Evolutionary conservation across 129 eudicot genomes (phyloP), one percentile per base, ranked within the genome.

Genomic region (Artemisia annua): DNA sequence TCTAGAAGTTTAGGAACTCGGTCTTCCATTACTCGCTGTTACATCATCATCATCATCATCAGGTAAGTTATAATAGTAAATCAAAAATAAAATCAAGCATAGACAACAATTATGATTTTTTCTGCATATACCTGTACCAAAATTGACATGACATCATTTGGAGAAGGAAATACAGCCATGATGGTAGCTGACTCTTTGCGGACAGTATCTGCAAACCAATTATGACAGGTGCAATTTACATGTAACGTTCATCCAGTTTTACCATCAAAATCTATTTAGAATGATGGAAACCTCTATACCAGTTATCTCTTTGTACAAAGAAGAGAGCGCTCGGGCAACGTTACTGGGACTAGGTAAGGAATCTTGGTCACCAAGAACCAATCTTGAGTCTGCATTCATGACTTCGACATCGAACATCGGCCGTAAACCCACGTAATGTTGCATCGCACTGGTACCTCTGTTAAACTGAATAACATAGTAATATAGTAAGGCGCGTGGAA

Each of bases 391-490:
- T 76, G 79, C 88, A 86, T 87, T 95, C 99, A 90, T 91, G 61
- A 95, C 92, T 84, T 95, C 99, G 76, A 95, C 86, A 69, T 90
- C 97, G 66, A 95, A 95, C 99, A 95, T 95, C 17, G 99, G 99
- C 26, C 91, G 91, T 75, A 92, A 78, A 63, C 97, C 99, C 72
- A 95, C 97, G 57, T 95, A 95, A 59, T 95, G 99, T 85, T 95
- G 97, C 97, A 90, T 95, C 62, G 99, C 99, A 75, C 97, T 95
- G 73, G 89, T 95, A 63, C 99, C 97, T 77, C 97, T 86, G 86
- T 91, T 95, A 79, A 95, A 95, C 99, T 95, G 93, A 62, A 82
- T 80, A 56, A 19, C 74, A 48, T 17, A 83, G 66, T n/a, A 12
- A 32, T 61, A 43, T 30, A 11, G 66, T 73, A 67, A 87, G 73